phyloP scores from a whole-genome alignment of 352 stramenopile species.

The Elongisporangium senticosum region DNA sequence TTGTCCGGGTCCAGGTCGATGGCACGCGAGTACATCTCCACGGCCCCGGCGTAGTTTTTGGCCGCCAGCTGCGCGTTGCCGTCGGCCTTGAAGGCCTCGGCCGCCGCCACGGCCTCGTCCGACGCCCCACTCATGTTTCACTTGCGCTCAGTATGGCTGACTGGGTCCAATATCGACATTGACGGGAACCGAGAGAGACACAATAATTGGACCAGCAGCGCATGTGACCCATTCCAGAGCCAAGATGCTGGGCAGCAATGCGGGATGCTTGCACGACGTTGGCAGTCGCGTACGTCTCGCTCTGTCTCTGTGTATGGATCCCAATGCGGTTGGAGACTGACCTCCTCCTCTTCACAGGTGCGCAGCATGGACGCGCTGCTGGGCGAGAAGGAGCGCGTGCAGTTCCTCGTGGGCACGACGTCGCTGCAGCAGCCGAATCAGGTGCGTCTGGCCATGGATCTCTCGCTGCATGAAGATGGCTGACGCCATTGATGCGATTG shows the following conservation, averaged over 20 bases:
- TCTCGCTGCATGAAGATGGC: background rate
- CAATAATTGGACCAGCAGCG: background rate
- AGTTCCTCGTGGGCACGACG: conserved; percentile 64
- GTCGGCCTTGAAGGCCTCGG: conserved; percentile 80
- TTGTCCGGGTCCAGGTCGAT: conserved; percentile 83
- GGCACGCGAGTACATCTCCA: conserved; percentile 80
- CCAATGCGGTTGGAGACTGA: background rate
- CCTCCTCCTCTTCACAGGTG: conserved; percentile 18
- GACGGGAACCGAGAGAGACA: background rate
- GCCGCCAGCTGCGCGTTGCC: conserved; percentile 69
- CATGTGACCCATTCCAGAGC: background rate
- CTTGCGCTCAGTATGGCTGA: background rate
- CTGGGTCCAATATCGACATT: background rate
- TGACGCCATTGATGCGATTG: conserved; percentile 4
- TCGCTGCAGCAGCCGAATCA: conserved; percentile 64
- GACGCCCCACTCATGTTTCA: conserved; percentile 1
- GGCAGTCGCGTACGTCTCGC: background rate
- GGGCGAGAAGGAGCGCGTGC: conserved; percentile 50
- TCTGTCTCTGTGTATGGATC: background rate
- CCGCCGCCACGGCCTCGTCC: conserved; percentile 55
- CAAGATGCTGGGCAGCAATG: background rate
- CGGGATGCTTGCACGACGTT: background rate
- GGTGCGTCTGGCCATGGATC: conserved; percentile 13
- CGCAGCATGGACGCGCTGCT: conserved; percentile 65
- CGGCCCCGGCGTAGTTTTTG: conserved; percentile 55